Percentiles rank a stretch among this genome's conserved stretches.
Evolutionary conservation across 148 eudicot species (phyloP).

Genomic region (Cornus controversa): DNA sequence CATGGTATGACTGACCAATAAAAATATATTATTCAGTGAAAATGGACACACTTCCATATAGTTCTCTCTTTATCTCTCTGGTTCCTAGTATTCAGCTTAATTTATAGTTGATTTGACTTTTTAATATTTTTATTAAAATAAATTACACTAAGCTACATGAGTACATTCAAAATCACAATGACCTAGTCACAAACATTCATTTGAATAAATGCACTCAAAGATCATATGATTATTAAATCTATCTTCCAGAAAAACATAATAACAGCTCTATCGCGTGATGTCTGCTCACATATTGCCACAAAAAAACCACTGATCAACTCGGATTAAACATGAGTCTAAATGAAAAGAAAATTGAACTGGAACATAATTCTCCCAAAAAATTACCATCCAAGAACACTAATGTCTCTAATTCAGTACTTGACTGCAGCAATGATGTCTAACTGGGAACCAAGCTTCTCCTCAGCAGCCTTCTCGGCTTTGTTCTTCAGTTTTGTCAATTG

Average conservation of each 20-base stretch:
- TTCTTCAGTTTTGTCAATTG: conserved; percentile 46
- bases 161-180: no score
- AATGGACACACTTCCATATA: no score
- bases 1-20: no score
- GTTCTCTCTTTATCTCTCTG: no score
- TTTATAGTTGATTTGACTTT: no score
- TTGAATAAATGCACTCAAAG: not conserved
- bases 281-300: not conserved
- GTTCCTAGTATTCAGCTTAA: no score
- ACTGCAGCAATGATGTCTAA: conserved; percentile 52
- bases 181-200: no score
- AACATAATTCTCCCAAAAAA: not conserved
- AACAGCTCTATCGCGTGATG: not conserved
- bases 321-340: not conserved
- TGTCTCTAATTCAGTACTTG: conserved; percentile 33
- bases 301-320: not conserved
- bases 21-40: no score
- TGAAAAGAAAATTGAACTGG: not conserved
- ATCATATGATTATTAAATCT: not conserved
- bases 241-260: not conserved
- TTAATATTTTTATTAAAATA: no score
- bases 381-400: not conserved
- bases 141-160: no score
- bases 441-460: conserved; percentile 63
- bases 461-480: conserved; percentile 56